Base-by-base conservation (phyloP, 2,329 filamentous ascomycete genomes). In the Ophiostoma sp. region DNA sequence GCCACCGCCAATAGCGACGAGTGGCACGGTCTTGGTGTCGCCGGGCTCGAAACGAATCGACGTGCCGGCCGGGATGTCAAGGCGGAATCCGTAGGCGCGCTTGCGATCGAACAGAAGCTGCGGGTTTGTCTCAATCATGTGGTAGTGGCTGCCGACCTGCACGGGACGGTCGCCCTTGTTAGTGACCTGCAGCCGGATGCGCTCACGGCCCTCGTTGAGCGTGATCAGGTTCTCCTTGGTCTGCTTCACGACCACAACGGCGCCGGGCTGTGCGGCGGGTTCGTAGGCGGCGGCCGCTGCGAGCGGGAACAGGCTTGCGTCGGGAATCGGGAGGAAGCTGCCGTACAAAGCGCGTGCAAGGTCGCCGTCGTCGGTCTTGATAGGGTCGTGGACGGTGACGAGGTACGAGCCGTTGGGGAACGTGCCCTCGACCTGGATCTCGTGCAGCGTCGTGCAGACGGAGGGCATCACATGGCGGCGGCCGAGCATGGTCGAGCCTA, bases 121-220 rank as follows among this genome's bases (percentile, higher is more conserved):
- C 0, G 93, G 91, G 78, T 98, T 98, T n/a, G 88, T 90, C 81
- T 98, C 94, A 75, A 96, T 87, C 77, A 98, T 96, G 79, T 97
- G 94, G 77, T 97, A 98, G 79, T 98, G 94, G 44, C 92, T 96
- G 44, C 94, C 94, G 70, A 93, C 90, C 82, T 97, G 93, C 70
- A 97, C 90, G 1, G 94, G 94, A 44, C 94, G 83, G 78, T 98
- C 94, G 6, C 94, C 94, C 74, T 85, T 91, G 78, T 91, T 97
- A 71, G 89, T 93, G 55, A 98, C 91, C 75, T 83, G 87, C 52
- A 98, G 80, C 70, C 80, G 84, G 72, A 93, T 88, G 70, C 93
- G 85, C 78, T 85, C 88, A 67, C 92, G 84, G 52, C 89, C 89
- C 73, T 88, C 83, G 76, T 92, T 97, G 73, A 98, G 79, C 66